These are phyloP conservation scores for Aeminium ludgeri DNA, from an alignment of 495 filamentous ascomycete species.

Conservation along the genomic window DNA sequence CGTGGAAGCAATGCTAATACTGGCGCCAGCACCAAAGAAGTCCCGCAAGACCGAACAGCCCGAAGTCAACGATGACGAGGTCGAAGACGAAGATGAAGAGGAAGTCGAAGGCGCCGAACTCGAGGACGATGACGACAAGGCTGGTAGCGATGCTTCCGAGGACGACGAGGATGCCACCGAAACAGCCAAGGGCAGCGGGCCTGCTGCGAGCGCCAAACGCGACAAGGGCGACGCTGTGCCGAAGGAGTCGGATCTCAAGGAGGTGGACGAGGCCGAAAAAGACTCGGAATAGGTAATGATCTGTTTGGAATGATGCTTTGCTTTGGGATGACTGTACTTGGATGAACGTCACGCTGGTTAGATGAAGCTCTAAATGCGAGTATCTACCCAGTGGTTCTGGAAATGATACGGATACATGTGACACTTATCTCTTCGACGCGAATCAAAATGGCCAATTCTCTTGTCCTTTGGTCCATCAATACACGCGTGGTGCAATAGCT, in stretches of 20 bases:
- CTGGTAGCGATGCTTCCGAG: slow-evolving; percentile 4
- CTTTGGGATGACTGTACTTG: neutral
- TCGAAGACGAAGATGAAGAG: slow-evolving; percentile 8
- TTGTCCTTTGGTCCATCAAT: too few species aligned
- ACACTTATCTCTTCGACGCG: too few species aligned
- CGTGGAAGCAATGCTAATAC: neutral
- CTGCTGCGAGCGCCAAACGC: slow-evolving; percentile 16
- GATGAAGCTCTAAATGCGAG: too few species aligned
- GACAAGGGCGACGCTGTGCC: slow-evolving; percentile 12
- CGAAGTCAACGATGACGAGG: slow-evolving; percentile 6
- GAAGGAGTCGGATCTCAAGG: slow-evolving; percentile 18
- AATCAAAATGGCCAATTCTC: too few species aligned
- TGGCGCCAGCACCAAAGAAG: slow-evolving; percentile 10
- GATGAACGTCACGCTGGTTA: too few species aligned
- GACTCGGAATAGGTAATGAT: neutral
- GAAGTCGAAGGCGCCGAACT: slow-evolving; percentile 13
- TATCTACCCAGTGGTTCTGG: too few species aligned
- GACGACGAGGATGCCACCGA: slow-evolving; percentile 12
- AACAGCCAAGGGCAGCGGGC: slow-evolving; percentile 16
- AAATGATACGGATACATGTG: too few species aligned
- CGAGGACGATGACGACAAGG: slow-evolving; percentile 15
- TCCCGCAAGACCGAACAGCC: slow-evolving; percentile 3
- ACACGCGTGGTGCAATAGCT: too few species aligned
- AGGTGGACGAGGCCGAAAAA: slow-evolving; percentile 15
- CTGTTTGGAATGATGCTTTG: neutral